phyloP scores from a whole-genome alignment of 257 asterid genomes.

The Petrea volubilis region DNA sequence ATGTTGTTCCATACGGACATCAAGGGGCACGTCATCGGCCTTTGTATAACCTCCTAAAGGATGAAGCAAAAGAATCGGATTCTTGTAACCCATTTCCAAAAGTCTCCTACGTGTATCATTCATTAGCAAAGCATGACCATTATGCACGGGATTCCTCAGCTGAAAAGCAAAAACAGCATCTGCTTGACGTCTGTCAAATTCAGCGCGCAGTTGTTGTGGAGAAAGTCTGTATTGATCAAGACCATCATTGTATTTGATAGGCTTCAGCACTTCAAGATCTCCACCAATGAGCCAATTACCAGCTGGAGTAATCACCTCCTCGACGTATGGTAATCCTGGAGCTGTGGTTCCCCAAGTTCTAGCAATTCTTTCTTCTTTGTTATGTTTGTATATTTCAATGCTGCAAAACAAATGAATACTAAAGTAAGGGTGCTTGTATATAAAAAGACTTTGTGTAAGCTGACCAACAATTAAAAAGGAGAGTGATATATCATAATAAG shows the following conservation, averaged over 20 bases:
- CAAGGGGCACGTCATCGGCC: conserved; percentile 88
- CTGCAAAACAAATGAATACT: conserved; percentile 33
- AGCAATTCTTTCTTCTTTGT: conserved; percentile 88
- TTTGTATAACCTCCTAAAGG: conserved; percentile 86
- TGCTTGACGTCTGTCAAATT: conserved; percentile 69
- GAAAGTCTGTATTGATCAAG: conserved; percentile 86
- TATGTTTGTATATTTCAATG: conserved; percentile 75
- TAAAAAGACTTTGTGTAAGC: too few species aligned
- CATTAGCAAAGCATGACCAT: conserved; percentile 86
- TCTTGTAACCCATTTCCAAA: conserved; percentile 73
- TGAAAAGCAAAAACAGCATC: conserved; percentile 93
- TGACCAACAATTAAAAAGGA: too few species aligned
- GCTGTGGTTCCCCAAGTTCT: conserved; percentile 91
- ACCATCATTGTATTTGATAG: conserved; percentile 74
- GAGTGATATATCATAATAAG: too few species aligned
- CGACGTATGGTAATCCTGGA: conserved; percentile 83
- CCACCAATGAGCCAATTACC: conserved; percentile 97
- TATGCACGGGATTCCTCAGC: conserved; percentile 88
- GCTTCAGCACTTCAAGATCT: conserved; percentile 73
- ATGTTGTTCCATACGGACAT: conserved; percentile 90
- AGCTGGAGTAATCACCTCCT: conserved; percentile 65
- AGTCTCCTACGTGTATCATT: conserved; percentile 79
- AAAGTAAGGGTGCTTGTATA: not conserved
- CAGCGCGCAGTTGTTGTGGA: conserved; percentile 66
- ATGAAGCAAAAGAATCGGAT: conserved; percentile 89